These are phyloP conservation scores for Rhododendron vialii DNA, from an alignment of 148 eudicot genomes.

Conservation along the genomic window DNA sequence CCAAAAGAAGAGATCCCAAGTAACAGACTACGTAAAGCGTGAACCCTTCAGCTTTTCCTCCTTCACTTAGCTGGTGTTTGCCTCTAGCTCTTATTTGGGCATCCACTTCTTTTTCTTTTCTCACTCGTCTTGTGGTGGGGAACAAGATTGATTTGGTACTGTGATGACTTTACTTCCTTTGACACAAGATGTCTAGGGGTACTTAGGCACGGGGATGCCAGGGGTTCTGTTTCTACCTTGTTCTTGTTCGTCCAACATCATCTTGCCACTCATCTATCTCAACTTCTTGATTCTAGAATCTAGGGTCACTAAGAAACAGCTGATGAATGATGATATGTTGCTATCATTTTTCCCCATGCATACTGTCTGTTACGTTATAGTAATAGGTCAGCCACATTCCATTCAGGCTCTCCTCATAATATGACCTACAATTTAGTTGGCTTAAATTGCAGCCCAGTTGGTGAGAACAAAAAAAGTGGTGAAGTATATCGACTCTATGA, in stretches of 20 bases:
- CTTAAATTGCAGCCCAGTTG: constrained; percentile 71
- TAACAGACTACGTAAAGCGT: not conserved
- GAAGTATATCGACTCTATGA: constrained; percentile 94
- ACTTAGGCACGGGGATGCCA: not conserved
- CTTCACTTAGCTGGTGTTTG: not conserved
- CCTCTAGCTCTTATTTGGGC: not conserved
- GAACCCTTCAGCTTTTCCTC: not conserved
- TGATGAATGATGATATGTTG: not conserved
- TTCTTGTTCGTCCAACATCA: not conserved
- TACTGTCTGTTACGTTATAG: not conserved
- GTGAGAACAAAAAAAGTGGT: constrained; percentile 93
- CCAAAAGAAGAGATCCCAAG: not conserved
- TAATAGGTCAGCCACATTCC: not conserved
- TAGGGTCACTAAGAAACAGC: not conserved
- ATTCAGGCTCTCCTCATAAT: constrained; percentile 7
- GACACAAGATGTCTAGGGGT: not conserved
- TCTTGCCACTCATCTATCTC: not conserved
- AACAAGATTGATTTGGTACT: not conserved
- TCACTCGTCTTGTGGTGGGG: not conserved
- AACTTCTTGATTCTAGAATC: not conserved
- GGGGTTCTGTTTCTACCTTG: not conserved
- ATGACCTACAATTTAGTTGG: not conserved
- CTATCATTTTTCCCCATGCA: not conserved
- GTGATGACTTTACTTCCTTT: not conserved
- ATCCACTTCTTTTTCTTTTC: not conserved